Conservation (phyloP, 345 rosid genomes). For the Salix arbutifolia region DNA sequence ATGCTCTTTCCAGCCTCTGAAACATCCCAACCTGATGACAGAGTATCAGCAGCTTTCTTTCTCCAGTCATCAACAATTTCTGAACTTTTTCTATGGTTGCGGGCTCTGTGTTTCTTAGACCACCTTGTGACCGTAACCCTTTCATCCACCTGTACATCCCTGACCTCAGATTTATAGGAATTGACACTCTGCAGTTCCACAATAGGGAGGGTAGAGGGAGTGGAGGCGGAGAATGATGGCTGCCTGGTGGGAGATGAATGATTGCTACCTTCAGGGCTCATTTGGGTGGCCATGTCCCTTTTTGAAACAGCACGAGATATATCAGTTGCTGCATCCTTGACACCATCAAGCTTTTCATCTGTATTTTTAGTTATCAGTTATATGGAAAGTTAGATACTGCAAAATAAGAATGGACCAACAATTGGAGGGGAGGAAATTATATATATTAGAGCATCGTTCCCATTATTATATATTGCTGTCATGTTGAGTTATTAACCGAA, state of each 20-base stretch:
- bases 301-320: slow-evolving; percentile 62
- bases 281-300: slow-evolving; percentile 97
- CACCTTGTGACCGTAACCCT: slow-evolving; percentile 81
- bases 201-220: slow-evolving; percentile 50
- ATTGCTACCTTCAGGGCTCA: slow-evolving; percentile 81
- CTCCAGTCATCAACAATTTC: slow-evolving; percentile 64
- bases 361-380: slow-evolving; percentile 17
- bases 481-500: background rate
- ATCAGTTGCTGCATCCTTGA: slow-evolving; percentile 60
- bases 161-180: slow-evolving; percentile 52
- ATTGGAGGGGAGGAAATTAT: background rate
- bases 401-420: slow-evolving; percentile 12
- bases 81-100: slow-evolving; percentile 49
- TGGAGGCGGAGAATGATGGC: slow-evolving; percentile 44
- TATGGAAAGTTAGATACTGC: background rate
- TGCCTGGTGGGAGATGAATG: slow-evolving; percentile 56
- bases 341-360: slow-evolving; percentile 48
- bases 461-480: background rate
- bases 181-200: slow-evolving; percentile 44
- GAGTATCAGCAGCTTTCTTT: slow-evolving; percentile 48
- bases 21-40: slow-evolving; percentile 62
- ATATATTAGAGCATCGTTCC: background rate
- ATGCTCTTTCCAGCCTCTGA: slow-evolving; percentile 46
- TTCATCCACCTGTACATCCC: slow-evolving; percentile 88
- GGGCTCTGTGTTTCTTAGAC: slow-evolving; percentile 67